Evolutionary conservation across 352 stramenopile genomes (phyloP).

Genomic region (Phytophthora fragariae): DNA sequence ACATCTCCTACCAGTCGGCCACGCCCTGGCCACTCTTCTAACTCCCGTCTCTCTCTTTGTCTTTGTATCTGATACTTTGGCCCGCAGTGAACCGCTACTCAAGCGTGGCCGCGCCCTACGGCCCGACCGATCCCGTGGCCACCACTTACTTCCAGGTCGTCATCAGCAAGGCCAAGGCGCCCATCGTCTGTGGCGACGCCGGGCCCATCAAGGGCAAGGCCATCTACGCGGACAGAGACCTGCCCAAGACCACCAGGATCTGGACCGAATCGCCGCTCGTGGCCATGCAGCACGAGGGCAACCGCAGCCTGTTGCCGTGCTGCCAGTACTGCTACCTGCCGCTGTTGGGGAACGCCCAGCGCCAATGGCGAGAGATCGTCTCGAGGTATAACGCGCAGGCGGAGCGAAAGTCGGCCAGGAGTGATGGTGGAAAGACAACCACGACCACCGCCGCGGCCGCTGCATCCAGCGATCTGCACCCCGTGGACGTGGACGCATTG

Average conservation of each 20-base stretch:
- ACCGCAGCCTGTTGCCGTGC: constrained; percentile 46
- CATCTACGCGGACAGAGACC: constrained; percentile 66
- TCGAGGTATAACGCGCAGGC: constrained; percentile 32
- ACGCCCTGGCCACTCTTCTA: neutral
- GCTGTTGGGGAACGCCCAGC: constrained; percentile 59
- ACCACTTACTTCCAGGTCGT: constrained; percentile 67
- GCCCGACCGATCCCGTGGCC: constrained; percentile 51
- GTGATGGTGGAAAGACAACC: constrained; percentile 15
- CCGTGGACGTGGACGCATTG: constrained; percentile 43
- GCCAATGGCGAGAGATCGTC: constrained; percentile 58
- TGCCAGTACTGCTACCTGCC: constrained; percentile 83
- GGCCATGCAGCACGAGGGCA: constrained; percentile 75
- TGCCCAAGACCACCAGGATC: constrained; percentile 55
- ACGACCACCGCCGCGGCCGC: neutral
- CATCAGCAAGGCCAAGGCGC: constrained; percentile 69
- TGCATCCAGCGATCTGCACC: neutral
- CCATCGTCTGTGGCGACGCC: constrained; percentile 64
- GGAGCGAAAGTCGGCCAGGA: neutral
- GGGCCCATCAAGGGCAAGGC: constrained; percentile 76
- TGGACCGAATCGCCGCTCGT: constrained; percentile 80
- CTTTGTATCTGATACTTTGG: neutral
- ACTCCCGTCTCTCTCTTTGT: neutral
- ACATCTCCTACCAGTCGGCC: neutral
- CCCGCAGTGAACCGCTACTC: constrained; percentile 47
- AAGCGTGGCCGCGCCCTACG: constrained; percentile 68